Evolutionary conservation across 495 filamentous ascomycete species (phyloP), one percentile per base, ranked within the genome.

Genomic region (Penicillium dipodomyicola): DNA sequence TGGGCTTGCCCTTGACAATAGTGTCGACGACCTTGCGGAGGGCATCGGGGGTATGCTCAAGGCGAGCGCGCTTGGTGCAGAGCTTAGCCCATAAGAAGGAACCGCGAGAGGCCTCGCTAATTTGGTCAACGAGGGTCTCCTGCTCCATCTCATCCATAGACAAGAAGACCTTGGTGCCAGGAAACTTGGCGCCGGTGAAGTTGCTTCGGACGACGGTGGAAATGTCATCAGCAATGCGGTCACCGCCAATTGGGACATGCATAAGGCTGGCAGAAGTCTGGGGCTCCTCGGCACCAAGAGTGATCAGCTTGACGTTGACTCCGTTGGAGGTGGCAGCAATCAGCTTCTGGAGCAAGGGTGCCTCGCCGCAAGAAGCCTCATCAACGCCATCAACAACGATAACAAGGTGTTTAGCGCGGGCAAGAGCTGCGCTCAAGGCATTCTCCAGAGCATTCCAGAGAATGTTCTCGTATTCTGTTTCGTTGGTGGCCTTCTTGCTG

Each of bases 11-110:
- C 32, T 53, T 70, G 19, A 65, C 41, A 1, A 73, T n/a, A 19
- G 59, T 59, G 6, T 67, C 60, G 0, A 70, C 58, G 2, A 59
- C 53, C 56, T 69, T 70, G 42, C 35, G 40, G 7, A 75, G 43
- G n/a, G 37, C 58, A 25, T 72, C 66, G 0, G 61, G 39, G 25
- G 44, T 63, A 17, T 59, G 35, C 50, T 71, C 71, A 15, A 56
- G 57, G 10, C 65, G 60, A 33, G 61, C 58, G 39, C 58, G 60
- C 58, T 69, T 71, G 9, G 67, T 48, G 41, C 63, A 65, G n/a
- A 75, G 64, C 55, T 74, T 75, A 12, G 71, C 72, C 69, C 69
- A 74, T 0, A 72, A 52, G 58, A 75, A 75, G 25, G 71, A 75
- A 15, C 72, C 71, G 22, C 63, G 53, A 23, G 71, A 59, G 14